These are phyloP conservation scores for Boletus coccyginus DNA, from an alignment of 768 basidiomycete species.

Conservation along the genomic window DNA sequence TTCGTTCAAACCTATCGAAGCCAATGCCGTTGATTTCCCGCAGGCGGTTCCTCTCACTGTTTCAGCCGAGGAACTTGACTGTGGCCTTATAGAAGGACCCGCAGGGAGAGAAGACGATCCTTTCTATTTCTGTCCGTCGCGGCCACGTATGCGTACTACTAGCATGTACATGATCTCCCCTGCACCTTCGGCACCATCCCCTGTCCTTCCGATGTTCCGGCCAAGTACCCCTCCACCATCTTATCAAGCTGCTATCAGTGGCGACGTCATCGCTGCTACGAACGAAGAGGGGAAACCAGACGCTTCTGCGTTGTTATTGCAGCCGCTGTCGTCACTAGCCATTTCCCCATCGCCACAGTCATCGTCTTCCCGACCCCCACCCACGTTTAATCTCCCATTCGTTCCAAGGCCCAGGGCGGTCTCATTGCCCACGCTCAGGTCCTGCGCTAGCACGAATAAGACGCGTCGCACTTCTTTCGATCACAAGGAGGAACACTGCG, in stretches of 20 bases:
- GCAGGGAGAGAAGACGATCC: conserved; percentile 22
- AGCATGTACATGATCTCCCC: conserved; percentile 25
- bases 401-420: conserved; percentile 24
- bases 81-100: neutral
- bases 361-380: conserved; percentile 8
- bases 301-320: conserved; percentile 28
- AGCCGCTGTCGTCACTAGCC: conserved; percentile 22
- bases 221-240: conserved; percentile 28
- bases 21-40: conserved; percentile 22
- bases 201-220: conserved; percentile 21
- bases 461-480: conserved; percentile 17
- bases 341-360: conserved; percentile 11
- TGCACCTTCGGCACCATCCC: conserved; percentile 1
- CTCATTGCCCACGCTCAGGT: conserved; percentile 19
- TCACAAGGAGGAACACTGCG: conserved; percentile 17
- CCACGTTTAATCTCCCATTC: conserved; percentile 9
- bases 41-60: conserved; percentile 1
- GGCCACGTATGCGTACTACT: conserved; percentile 26
- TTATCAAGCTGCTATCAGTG: conserved; percentile 15
- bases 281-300: conserved; percentile 13
- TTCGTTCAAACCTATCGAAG: conserved; percentile 22
- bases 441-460: conserved; percentile 3
- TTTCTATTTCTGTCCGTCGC: conserved; percentile 21
- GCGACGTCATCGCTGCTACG: neutral
- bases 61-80: neutral